Conservation (phyloP, 73 alveolate genomes). For the Diophrys appendiculata region DNA sequence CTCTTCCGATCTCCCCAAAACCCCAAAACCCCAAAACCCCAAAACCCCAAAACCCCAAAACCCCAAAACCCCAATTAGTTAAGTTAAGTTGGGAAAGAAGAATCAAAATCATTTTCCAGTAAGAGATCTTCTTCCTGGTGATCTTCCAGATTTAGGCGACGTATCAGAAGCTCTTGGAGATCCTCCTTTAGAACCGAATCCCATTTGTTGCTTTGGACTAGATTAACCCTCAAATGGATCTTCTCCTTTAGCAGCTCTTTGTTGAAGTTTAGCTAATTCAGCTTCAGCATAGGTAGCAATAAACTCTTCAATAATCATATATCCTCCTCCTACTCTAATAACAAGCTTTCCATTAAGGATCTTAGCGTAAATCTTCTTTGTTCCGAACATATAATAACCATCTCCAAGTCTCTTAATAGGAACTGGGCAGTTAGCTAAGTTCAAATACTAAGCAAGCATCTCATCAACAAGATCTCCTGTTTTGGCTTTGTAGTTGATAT, state of each 20-base stretch:
- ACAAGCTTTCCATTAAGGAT: constrained; percentile 61
- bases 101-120: constrained; percentile 5
- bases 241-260: constrained; percentile 28
- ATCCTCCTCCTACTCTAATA: constrained; percentile 76
- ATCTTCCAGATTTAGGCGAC: not conserved
- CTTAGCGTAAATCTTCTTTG: constrained; percentile 63
- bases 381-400: constrained; percentile 71
- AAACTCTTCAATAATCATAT: constrained; percentile 71
- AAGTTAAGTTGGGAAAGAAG: no score
- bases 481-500: constrained; percentile 26
- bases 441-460: constrained; percentile 60
- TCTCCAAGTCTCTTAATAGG: constrained; percentile 61
- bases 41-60: no score
- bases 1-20: no score
- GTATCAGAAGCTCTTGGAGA: constrained; percentile 9
- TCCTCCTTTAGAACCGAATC: constrained; percentile 1
- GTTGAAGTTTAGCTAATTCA: constrained; percentile 52
- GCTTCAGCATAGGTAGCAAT: constrained; percentile 54
- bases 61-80: no score
- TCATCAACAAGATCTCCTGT: constrained; percentile 66
- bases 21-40: no score
- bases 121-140: constrained; percentile 4
- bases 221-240: not conserved
- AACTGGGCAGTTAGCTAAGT: constrained; percentile 61
- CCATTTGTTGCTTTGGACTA: not conserved